Evolutionary conservation across 345 rosid genomes (phyloP).

Genomic region (Psidium friedrichsthalianum): DNA sequence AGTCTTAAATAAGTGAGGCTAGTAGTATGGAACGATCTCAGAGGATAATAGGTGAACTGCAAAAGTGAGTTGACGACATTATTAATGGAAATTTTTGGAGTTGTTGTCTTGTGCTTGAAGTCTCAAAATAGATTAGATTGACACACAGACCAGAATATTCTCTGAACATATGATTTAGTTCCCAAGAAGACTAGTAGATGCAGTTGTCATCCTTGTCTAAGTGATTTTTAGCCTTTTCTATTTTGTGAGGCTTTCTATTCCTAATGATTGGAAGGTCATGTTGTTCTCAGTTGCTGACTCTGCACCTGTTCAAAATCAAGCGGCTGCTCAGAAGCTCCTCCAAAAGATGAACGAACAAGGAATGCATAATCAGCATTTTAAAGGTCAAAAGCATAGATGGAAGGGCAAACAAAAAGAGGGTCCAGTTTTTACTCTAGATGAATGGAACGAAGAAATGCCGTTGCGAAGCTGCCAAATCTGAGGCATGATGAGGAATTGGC

Average conservation of each 20-base stretch:
- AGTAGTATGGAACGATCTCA: neutral
- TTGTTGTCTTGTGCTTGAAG: neutral
- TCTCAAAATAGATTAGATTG: neutral
- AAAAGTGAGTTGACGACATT: neutral
- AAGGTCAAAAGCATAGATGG: constrained; percentile 40
- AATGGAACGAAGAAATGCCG: constrained; percentile 60
- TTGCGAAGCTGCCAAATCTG: constrained; percentile 26
- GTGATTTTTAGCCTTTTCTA: neutral
- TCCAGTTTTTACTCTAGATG: constrained; percentile 46
- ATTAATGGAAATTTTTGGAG: neutral
- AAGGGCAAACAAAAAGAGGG: constrained; percentile 54
- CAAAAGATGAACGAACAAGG: constrained; percentile 59
- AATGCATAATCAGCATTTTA: constrained; percentile 20
- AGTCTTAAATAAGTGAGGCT: neutral
- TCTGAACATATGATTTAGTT: neutral
- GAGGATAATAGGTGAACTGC: neutral
- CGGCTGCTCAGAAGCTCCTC: constrained; percentile 78
- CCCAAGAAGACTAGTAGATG: neutral
- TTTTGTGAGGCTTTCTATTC: neutral
- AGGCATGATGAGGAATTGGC: constrained; percentile 72
- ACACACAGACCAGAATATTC: neutral
- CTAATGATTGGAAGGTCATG: neutral
- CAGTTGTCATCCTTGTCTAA: neutral
- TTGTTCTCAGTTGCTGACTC: constrained; percentile 42
- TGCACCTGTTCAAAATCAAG: constrained; percentile 82